These are phyloP conservation scores for Mortierella sp. DNA, from an alignment of 371 early-diverging fungal species.

Conservation along the genomic window DNA sequence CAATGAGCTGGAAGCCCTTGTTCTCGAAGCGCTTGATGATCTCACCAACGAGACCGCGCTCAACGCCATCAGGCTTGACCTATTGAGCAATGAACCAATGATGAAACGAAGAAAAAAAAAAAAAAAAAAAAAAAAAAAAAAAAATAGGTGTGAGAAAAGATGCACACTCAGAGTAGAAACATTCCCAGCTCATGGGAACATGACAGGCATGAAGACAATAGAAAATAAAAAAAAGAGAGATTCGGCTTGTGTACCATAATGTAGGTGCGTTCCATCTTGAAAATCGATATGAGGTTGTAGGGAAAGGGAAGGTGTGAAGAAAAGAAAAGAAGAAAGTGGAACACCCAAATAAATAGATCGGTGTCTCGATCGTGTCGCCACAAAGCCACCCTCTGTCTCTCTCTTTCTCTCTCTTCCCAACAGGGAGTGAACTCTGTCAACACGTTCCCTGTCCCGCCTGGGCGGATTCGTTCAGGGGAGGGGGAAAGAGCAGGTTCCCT, in stretches of 20 bases:
- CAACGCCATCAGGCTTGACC: constrained; percentile 75
- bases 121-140: neutral
- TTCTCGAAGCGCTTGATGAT: constrained; percentile 96
- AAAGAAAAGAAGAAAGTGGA: constrained; percentile 37
- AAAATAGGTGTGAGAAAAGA: neutral
- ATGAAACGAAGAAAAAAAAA: neutral
- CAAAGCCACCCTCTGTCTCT: too few species aligned
- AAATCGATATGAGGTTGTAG: constrained; percentile 18
- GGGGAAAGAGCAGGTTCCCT: too few species aligned
- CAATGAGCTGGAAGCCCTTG: constrained; percentile 86
- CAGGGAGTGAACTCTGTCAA: too few species aligned
- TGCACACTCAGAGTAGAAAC: neutral
- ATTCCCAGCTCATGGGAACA: too few species aligned
- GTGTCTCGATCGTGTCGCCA: too few species aligned
- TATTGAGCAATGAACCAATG: constrained; percentile 6
- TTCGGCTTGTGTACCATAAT: constrained; percentile 61
- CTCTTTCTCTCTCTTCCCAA: too few species aligned
- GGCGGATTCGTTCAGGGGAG: too few species aligned
- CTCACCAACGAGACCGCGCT: constrained; percentile 96
- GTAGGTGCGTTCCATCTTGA: constrained; percentile 83
- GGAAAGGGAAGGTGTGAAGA: constrained; percentile 25
- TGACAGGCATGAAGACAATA: neutral
- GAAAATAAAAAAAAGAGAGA: constrained; percentile 1
- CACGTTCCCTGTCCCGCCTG: too few species aligned
- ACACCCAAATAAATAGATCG: neutral